Percentiles rank a stretch among this genome's conserved stretches.
These are phyloP conservation scores for Phytopythium vexans DNA, from an alignment of 352 stramenopile genomes.

Conservation along the genomic window DNA sequence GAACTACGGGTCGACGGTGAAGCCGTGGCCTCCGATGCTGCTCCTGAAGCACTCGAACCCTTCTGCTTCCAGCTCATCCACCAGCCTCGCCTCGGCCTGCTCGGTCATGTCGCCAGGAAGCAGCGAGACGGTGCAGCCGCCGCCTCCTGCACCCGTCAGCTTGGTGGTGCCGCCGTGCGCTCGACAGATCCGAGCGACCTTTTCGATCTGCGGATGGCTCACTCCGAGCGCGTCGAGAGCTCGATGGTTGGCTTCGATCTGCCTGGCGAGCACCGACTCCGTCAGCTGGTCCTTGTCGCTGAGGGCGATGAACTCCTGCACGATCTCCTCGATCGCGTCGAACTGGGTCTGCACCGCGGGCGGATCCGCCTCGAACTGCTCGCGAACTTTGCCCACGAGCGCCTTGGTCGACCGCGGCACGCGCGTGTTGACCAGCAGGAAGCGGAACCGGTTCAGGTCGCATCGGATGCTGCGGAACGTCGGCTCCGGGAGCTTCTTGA, in stretches of 20 bases:
- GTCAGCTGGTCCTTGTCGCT: conserved; percentile 33
- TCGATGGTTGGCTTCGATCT: conserved; percentile 73
- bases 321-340: conserved; percentile 76
- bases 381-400: conserved; percentile 76
- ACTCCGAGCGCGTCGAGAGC: conserved; percentile 81
- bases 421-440: conserved; percentile 90
- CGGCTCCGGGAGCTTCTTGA: conserved; percentile 50
- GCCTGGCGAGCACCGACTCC: conserved; percentile 33
- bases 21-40: conserved; percentile 49
- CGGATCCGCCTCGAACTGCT: conserved; percentile 51
- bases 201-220: conserved; percentile 79
- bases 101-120: conserved; percentile 46
- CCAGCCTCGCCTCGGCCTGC: conserved; percentile 32
- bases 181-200: conserved; percentile 59
- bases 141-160: conserved; percentile 86
- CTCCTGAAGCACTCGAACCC: conserved; percentile 60
- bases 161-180: conserved; percentile 74
- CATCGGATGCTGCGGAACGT: conserved; percentile 42
- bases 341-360: conserved; percentile 53
- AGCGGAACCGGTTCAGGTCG: conserved; percentile 68
- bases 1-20: conserved; percentile 9
- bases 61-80: conserved; percentile 40
- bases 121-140: conserved; percentile 87
- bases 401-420: conserved; percentile 87
- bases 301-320: conserved; percentile 51